Evolutionary conservation across 2,329 filamentous ascomycete genomes (phyloP).

Genomic region (Paracoccidioides brasiliensis): DNA sequence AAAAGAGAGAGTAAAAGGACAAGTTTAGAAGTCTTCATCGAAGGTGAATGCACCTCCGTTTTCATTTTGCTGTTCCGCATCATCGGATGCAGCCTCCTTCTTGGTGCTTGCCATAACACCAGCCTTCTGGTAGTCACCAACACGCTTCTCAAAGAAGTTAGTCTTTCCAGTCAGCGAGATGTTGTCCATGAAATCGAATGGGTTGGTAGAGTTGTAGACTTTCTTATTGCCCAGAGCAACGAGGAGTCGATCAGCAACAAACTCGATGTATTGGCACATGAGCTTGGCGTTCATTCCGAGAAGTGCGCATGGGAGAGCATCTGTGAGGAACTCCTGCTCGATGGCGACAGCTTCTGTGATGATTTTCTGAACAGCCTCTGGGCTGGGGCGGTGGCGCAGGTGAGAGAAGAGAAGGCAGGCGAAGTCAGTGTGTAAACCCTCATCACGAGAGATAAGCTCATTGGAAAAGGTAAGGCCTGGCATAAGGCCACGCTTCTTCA

Average conservation of each 20-base stretch:
- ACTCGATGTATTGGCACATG: conserved; percentile 99
- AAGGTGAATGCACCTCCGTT: conserved; percentile 68
- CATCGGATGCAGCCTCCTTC: conserved; percentile 47
- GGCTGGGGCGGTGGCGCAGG: conserved; percentile 77
- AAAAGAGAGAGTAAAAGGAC: conserved; percentile 1
- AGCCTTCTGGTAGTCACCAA: conserved; percentile 98
- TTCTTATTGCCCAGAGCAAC: conserved; percentile 89
- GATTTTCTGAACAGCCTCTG: conserved; percentile 68
- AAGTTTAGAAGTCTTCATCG: conserved; percentile 84
- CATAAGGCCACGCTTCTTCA: conserved; percentile 99
- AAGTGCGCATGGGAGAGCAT: conserved; percentile 81
- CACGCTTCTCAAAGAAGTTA: conserved; percentile 99
- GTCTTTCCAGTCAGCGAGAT: conserved; percentile 98
- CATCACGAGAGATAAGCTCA: conserved; percentile 98
- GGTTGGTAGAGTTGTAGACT: conserved; percentile 83
- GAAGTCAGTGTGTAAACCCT: conserved; percentile 98
- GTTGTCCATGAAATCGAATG: conserved; percentile 99
- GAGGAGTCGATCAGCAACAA: conserved; percentile 90
- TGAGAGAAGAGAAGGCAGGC: conserved; percentile 97
- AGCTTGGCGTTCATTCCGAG: conserved; percentile 95
- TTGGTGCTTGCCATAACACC: conserved; percentile 93
- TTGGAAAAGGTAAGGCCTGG: conserved; percentile 97
- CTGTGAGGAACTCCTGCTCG: conserved; percentile 95
- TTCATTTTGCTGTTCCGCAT: conserved; percentile 31
- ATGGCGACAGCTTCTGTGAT: conserved; percentile 90